Conservation (phyloP, 148 eudicot species). For the Chenopodium quinoa region DNA sequence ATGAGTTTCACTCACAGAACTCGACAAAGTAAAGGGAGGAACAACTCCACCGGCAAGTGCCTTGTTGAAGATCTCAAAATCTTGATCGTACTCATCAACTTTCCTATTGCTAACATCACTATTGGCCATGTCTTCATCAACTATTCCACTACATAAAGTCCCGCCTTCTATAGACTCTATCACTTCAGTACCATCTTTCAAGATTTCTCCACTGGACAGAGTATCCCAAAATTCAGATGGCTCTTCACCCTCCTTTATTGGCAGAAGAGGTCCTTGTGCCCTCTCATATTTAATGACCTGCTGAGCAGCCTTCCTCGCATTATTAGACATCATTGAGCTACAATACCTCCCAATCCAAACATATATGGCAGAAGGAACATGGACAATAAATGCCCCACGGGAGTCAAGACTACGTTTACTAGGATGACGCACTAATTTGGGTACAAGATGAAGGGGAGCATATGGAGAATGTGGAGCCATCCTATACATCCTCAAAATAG, state of each 20-base stretch:
- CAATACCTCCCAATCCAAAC: constrained; percentile 84
- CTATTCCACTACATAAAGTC: constrained; percentile 9
- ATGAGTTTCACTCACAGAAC: constrained; percentile 50
- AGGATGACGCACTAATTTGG: constrained; percentile 66
- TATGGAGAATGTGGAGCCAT: constrained; percentile 97
- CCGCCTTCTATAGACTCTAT: constrained; percentile 24
- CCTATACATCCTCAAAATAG: constrained; percentile 81
- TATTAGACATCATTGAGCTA: constrained; percentile 54
- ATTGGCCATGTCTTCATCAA: constrained; percentile 1
- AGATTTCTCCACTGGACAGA: constrained; percentile 31
- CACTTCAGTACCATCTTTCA: constrained; percentile 20
- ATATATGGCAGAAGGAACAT: constrained; percentile 76
- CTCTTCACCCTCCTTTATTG: constrained; percentile 76
- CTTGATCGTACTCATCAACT: constrained; percentile 63
- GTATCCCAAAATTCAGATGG: constrained; percentile 67
- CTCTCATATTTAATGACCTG: constrained; percentile 76
- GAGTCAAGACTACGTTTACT: constrained; percentile 64
- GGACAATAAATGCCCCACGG: constrained; percentile 85
- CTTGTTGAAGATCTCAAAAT: constrained; percentile 70
- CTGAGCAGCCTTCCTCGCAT: constrained; percentile 62
- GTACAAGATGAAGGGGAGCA: constrained; percentile 95
- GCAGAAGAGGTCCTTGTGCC: constrained; percentile 59
- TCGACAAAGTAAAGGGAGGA: constrained; percentile 54
- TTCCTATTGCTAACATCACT: constrained; percentile 35
- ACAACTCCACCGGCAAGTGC: constrained; percentile 82